Conservation (phyloP, 176 grass and related monocot species). For the Phoenix dactylifera region DNA sequence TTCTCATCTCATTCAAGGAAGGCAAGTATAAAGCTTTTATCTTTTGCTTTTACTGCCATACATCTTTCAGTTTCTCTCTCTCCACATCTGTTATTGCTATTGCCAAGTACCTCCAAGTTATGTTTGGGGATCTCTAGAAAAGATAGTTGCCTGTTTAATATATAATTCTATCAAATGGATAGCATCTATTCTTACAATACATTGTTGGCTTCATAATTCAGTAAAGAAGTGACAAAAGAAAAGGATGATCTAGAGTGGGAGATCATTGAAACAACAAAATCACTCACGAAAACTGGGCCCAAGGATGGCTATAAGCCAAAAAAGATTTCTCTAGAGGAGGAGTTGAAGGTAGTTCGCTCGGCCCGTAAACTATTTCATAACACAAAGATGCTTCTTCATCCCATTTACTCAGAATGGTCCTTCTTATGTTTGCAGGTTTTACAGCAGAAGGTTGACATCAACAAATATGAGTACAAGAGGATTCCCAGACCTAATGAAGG, state of each 20-base stretch:
- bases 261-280: constrained; percentile 74
- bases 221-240: constrained; percentile 91
- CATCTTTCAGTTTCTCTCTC: not conserved
- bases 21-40: constrained; percentile 28
- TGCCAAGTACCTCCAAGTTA: not conserved
- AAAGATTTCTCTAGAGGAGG: constrained; percentile 80
- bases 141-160: not conserved
- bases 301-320: constrained; percentile 71
- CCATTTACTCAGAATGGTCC: too few relatives aligned
- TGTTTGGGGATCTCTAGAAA: constrained; percentile 3
- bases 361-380: too few relatives aligned
- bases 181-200: not conserved
- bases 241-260: constrained; percentile 96
- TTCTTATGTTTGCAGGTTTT: constrained; percentile 39
- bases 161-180: not conserved
- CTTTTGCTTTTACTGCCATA: constrained; percentile 5
- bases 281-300: constrained; percentile 58
- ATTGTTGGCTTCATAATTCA: constrained; percentile 12
- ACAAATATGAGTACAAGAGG: constrained; percentile 73
- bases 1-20: constrained; percentile 78
- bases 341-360: constrained; percentile 48
- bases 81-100: too few relatives aligned
- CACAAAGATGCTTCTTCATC: too few relatives aligned
- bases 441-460: constrained; percentile 81
- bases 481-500: constrained; percentile 64